Base-by-base conservation (phyloP, 1,284 basidiomycete genomes). In the Tilletia setariae region DNA sequence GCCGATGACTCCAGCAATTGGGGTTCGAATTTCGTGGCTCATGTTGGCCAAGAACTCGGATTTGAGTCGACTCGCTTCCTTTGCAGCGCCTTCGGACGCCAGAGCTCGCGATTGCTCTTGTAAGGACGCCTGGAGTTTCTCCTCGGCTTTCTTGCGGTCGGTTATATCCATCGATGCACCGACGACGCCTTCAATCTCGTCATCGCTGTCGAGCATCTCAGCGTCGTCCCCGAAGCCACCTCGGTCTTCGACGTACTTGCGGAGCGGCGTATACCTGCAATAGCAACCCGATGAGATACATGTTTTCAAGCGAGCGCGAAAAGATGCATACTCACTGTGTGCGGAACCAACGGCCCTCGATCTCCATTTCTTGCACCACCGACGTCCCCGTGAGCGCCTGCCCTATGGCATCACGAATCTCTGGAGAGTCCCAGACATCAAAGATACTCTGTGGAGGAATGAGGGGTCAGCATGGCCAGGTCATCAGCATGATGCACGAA, bases 51-150 rank as follows among this genome's bases (percentile, higher is more conserved):
- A 42, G 77, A 81, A 72, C 76, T 82, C 67, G 73, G 84, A 75
- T 82, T 84, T 84, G 83, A 86, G 79, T 84, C 85, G 71, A 84
- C 85, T 80, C 82, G 85, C 83, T 84, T 85, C 85, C 84, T 85
- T 71, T 78, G 83, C 83, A 1, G 82, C 82, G 0, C 76, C 78
- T 67, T 84, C 83, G 19, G 79, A 77, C 2, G 82, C 83, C 21
- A 80, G 74, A 1, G 83, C 76, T 8, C 76, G 70, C 16, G 78
- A 74, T 42, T 76, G 74, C 74, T 83, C 81, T 62, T 81, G 74
- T 67, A 79, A 72, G 28, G 76, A 77, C 63, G 80, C 71, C 53
- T 77, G 74, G 30, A 84, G 74, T 47, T 75, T 76, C 9, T 68
- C 69, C 68, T 84, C 79, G 1, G 81, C 78, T n/a, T 71, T 71